Evolutionary conservation across 2,329 filamentous ascomycete genomes (phyloP).

Genomic region (Thermothelomyces thermophilus): DNA sequence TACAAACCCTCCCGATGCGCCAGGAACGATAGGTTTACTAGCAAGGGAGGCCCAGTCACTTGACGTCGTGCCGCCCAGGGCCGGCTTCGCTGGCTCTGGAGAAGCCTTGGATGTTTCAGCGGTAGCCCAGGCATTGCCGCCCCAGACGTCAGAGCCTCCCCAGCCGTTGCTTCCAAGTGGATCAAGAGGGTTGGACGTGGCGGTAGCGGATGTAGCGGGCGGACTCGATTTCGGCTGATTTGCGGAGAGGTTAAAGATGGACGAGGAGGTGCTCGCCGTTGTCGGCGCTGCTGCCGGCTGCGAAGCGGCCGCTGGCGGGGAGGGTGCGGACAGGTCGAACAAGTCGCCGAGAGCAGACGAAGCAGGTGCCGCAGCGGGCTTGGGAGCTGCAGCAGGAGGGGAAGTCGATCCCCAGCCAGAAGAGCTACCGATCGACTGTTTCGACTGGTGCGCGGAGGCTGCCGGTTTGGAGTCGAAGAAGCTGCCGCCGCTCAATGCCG

Average conservation of each 20-base stretch:
- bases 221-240: slow-evolving; percentile 40
- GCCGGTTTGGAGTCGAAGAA: slow-evolving; percentile 75
- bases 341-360: slow-evolving; percentile 67
- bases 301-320: slow-evolving; percentile 38
- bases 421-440: slow-evolving; percentile 50
- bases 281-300: slow-evolving; percentile 35
- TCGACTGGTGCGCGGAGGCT: slow-evolving; percentile 40
- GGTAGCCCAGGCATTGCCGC: slow-evolving; percentile 71
- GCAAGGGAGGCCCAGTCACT: slow-evolving; percentile 54
- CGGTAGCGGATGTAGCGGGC: slow-evolving; percentile 34
- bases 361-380: slow-evolving; percentile 35
- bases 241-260: slow-evolving; percentile 76
- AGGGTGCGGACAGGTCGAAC: slow-evolving; percentile 63
- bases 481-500: slow-evolving; percentile 60
- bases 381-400: slow-evolving; percentile 36
- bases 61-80: slow-evolving; percentile 27
- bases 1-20: slow-evolving; percentile 59
- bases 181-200: slow-evolving; percentile 33
- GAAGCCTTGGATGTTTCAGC: slow-evolving; percentile 40
- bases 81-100: slow-evolving; percentile 33
- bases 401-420: slow-evolving; percentile 59
- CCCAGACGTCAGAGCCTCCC: slow-evolving; percentile 69
- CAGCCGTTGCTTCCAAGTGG: slow-evolving; percentile 31
- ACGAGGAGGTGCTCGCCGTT: slow-evolving; percentile 42
- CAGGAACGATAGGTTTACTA: slow-evolving; percentile 54